A percentile compares a stretch with the other conserved stretches of the same genome.
Evolutionary conservation across 257 asterid species (phyloP).

Genomic region (Prunella vulgaris): DNA sequence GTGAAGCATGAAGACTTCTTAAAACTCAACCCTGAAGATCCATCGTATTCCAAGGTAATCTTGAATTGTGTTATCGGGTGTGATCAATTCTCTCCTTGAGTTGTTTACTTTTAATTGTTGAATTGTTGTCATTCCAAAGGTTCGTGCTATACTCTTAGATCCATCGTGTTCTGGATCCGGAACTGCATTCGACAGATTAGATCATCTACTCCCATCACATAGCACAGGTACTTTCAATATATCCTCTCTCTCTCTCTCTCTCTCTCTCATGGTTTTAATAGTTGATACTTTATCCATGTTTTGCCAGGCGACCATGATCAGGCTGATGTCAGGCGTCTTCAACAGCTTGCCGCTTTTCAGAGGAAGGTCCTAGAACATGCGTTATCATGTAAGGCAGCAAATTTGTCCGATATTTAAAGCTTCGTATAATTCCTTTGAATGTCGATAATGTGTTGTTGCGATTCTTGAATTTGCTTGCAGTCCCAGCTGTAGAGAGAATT

Average conservation of each 20-base stretch:
- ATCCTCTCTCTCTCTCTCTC: no score
- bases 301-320: conserved; percentile 27
- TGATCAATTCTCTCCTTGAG: background rate
- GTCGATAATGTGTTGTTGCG: background rate
- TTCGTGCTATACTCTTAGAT: conserved; percentile 82
- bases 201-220: conserved; percentile 88
- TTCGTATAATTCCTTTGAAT: background rate
- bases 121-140: conserved; percentile 32
- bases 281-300: background rate
- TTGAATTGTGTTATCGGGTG: background rate
- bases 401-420: background rate
- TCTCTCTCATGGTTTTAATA: background rate
- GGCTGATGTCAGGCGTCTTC: conserved; percentile 41
- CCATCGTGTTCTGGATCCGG: conserved; percentile 99
- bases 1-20: conserved; percentile 77
- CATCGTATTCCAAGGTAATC: conserved; percentile 63
- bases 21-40: conserved; percentile 57
- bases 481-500: conserved; percentile 79
- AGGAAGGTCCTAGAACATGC: conserved; percentile 76
- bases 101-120: background rate
- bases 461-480: conserved; percentile 29
- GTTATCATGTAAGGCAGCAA: conserved; percentile 49
- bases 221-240: conserved; percentile 41
- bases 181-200: conserved; percentile 74
- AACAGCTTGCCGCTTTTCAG: conserved; percentile 76